A percentile compares a stretch with the other conserved stretches of the same genome.
These are phyloP conservation scores for Phlebiopsis flavidoalba DNA, from an alignment of 768 basidiomycete species.

Conservation along the genomic window DNA sequence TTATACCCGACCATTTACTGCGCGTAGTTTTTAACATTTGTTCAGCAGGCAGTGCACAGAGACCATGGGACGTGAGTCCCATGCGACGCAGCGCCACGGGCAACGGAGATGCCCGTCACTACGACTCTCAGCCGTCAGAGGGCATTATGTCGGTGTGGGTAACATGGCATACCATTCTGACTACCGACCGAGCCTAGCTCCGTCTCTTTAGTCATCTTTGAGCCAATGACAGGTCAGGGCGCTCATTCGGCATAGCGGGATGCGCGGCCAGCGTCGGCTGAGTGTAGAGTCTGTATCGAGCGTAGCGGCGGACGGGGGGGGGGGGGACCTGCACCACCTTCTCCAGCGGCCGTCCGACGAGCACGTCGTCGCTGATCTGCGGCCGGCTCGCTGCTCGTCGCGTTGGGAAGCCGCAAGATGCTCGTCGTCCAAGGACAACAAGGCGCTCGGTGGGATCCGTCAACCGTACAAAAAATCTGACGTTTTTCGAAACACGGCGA, in stretches of 20 bases:
- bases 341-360: conserved; percentile 16
- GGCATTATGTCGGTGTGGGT: conserved; percentile 9
- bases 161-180: conserved; percentile 23
- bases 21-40: conserved; percentile 66
- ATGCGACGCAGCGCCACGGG: conserved; percentile 33
- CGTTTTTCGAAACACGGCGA: conserved; percentile 26
- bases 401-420: conserved; percentile 41
- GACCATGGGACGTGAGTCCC: conserved; percentile 33
- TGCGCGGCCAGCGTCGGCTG: conserved; percentile 78
- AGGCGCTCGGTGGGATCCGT: conserved; percentile 45
- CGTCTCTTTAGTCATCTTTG: conserved; percentile 80
- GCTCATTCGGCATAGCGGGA: conserved; percentile 75
- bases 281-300: conserved; percentile 66
- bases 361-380: conserved; percentile 14
- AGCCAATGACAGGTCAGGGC: conserved; percentile 87
- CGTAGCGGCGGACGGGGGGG: conserved; percentile 20
- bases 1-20: conserved; percentile 69
- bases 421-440: conserved; percentile 33
- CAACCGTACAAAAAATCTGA: conserved; percentile 43
- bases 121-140: conserved; percentile 9
- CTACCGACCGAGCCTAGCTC: conserved; percentile 72
- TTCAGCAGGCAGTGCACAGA: conserved; percentile 65
- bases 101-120: conserved; percentile 17
- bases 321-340: conserved; percentile 26
- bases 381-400: conserved; percentile 37